Evolutionary conservation across 176 grass and related monocot species (phyloP).

Genomic region (Puya raimondii): DNA sequence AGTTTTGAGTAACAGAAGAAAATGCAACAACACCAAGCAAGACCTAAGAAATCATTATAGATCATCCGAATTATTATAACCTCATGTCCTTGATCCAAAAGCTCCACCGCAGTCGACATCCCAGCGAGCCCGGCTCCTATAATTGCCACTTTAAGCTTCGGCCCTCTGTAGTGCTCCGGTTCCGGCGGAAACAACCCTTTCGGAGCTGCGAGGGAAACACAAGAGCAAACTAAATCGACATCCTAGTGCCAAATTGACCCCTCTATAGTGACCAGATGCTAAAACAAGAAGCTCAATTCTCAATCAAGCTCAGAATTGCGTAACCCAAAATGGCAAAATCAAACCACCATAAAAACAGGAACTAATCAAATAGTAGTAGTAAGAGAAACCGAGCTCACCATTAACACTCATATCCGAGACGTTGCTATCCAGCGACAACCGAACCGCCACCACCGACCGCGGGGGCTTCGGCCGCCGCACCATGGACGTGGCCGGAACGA

Average conservation of each 20-base stretch:
- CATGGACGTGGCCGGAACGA: slow-evolving; percentile 23
- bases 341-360: too few species aligned
- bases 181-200: slow-evolving; percentile 85
- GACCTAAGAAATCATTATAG: background rate
- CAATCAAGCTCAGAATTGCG: background rate
- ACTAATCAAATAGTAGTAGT: background rate
- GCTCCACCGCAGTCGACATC: slow-evolving; percentile 94
- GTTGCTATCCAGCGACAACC: slow-evolving; percentile 72
- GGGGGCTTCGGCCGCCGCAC: background rate
- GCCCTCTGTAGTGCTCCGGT: slow-evolving; percentile 65
- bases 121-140: slow-evolving; percentile 79
- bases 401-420: slow-evolving; percentile 85
- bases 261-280: too few species aligned
- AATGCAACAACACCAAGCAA: background rate
- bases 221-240: background rate
- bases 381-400: slow-evolving; percentile 31
- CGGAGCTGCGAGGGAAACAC: slow-evolving; percentile 39
- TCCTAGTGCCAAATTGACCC: background rate
- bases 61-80: slow-evolving; percentile 21
- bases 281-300: background rate
- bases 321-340: too few species aligned
- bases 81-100: slow-evolving; percentile 95
- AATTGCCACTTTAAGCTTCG: slow-evolving; percentile 93
- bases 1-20: background rate
- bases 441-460: slow-evolving; percentile 5